Conservation (phyloP, 2,329 filamentous ascomycete genomes). For the Geosmithia flava region DNA sequence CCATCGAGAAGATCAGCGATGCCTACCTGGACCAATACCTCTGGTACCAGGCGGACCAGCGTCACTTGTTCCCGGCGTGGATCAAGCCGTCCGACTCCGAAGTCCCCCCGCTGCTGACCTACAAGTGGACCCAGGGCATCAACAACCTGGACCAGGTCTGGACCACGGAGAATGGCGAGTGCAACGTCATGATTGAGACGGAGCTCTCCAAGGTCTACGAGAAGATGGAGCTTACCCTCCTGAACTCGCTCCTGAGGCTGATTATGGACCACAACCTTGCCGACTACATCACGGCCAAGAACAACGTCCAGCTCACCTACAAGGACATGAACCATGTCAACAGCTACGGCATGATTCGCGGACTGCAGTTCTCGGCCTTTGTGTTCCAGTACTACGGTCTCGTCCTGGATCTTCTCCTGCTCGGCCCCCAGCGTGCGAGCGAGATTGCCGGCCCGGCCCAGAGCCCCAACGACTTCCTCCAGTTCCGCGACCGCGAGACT, state of each 20-base stretch:
- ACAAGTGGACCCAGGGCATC: constrained; percentile 99
- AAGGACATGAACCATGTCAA: constrained; percentile 99
- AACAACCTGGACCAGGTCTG: constrained; percentile 95
- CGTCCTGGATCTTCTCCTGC: constrained; percentile 81
- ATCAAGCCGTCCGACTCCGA: constrained; percentile 99
- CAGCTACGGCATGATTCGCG: constrained; percentile 95
- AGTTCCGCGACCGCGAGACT: constrained; percentile 87
- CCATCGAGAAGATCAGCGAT: constrained; percentile 98
- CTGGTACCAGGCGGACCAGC: constrained; percentile 97
- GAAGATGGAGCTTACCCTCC: constrained; percentile 92
- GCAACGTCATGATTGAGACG: constrained; percentile 97
- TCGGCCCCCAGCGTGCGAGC: constrained; percentile 90
- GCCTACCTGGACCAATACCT: constrained; percentile 97
- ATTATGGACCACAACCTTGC: constrained; percentile 99
- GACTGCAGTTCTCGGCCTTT: constrained; percentile 94
- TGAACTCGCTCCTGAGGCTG: constrained; percentile 82
- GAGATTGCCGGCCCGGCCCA: constrained; percentile 93
- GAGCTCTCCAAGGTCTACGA: constrained; percentile 98
- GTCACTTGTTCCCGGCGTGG: constrained; percentile 94
- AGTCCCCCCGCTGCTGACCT: constrained; percentile 83
- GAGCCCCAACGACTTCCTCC: constrained; percentile 91
- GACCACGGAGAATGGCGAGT: constrained; percentile 88
- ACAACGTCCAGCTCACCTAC: constrained; percentile 97
- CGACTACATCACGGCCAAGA: constrained; percentile 98
- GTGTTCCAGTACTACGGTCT: constrained; percentile 98